phyloP scores from a whole-genome alignment of 208 protist genomes.

The Balamuthia mandrillaris region DNA sequence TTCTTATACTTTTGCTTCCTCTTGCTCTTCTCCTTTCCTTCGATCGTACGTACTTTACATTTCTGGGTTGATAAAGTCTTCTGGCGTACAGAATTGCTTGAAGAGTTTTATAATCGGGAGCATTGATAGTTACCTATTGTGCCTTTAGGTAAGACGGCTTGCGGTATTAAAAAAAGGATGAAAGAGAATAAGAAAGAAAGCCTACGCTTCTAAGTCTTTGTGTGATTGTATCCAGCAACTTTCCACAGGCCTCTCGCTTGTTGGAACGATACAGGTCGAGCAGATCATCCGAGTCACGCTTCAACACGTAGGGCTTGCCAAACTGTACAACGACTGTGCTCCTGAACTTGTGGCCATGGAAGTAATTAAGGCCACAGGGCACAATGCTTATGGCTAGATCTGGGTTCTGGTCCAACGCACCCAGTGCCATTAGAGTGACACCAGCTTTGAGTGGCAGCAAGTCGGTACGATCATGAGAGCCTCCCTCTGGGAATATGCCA shows the following conservation, averaged over 20 bases:
- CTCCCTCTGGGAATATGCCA: constrained; percentile 92
- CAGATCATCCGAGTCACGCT: neutral
- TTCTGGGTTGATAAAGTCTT: constrained; percentile 79
- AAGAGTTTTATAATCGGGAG: constrained; percentile 82
- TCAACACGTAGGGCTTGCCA: constrained; percentile 3
- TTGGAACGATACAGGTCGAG: neutral
- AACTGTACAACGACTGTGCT: constrained; percentile 23
- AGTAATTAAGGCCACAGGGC: constrained; percentile 85
- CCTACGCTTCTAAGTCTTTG: neutral
- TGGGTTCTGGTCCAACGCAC: constrained; percentile 76
- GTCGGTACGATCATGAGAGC: constrained; percentile 88
- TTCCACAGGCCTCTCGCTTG: neutral
- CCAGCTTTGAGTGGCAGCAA: constrained; percentile 91
- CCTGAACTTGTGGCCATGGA: constrained; percentile 85
- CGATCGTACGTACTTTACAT: constrained; percentile 54
- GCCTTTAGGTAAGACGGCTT: too few species aligned
- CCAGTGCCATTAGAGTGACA: constrained; percentile 86
- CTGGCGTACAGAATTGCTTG: constrained; percentile 84
- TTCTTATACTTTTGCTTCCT: neutral
- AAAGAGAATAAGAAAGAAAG: neutral
- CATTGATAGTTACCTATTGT: constrained; percentile 59
- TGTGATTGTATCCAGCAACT: constrained; percentile 1
- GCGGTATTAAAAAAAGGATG: neutral
- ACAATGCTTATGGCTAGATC: constrained; percentile 80
- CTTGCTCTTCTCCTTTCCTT: too few species aligned